phyloP scores from a whole-genome alignment of 805 yeast genomes.

The Metschnikowia hibisci region DNA sequence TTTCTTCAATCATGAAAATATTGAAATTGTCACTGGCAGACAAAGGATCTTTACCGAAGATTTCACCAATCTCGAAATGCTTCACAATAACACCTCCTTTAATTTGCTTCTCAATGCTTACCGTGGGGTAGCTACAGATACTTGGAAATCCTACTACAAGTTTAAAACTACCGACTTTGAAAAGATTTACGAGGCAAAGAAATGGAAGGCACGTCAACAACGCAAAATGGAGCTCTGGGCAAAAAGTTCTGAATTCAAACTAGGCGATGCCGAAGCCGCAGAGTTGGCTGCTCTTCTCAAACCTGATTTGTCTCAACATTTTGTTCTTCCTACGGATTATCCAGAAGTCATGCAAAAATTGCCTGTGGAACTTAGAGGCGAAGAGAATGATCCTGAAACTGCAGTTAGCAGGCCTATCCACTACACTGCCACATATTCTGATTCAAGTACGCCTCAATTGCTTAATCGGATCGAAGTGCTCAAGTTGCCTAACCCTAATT shows the following conservation, averaged over 20 bases:
- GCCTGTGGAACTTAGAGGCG: constrained; percentile 33
- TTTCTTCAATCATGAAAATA: constrained; percentile 27
- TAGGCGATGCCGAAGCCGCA: constrained; percentile 1
- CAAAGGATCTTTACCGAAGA: constrained; percentile 35
- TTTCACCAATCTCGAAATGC: constrained; percentile 37
- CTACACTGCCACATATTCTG: constrained; percentile 29
- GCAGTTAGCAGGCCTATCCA: constrained; percentile 35
- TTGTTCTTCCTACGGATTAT: constrained; percentile 32
- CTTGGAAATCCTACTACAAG: constrained; percentile 38
- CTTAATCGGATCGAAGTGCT: constrained; percentile 37
- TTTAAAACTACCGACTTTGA: constrained; percentile 40
- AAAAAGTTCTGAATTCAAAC: constrained; percentile 8
- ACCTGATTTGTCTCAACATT: constrained; percentile 21
- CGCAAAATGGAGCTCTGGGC: constrained; percentile 15
- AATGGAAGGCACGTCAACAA: constrained; percentile 9
- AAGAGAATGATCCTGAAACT: constrained; percentile 13
- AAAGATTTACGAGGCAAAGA: constrained; percentile 22
- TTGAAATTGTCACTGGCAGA: constrained; percentile 25
- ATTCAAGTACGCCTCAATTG: constrained; percentile 28
- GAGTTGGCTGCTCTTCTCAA: constrained; percentile 14
- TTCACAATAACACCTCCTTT: constrained; percentile 41
- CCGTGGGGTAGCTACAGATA: constrained; percentile 35
- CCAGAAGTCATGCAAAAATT: constrained; percentile 30
- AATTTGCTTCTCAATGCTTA: constrained; percentile 38
- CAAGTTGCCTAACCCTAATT: constrained; percentile 41